Conservation (phyloP, 2,329 filamentous ascomycete species). For the Tetracladium maxilliforme region DNA sequence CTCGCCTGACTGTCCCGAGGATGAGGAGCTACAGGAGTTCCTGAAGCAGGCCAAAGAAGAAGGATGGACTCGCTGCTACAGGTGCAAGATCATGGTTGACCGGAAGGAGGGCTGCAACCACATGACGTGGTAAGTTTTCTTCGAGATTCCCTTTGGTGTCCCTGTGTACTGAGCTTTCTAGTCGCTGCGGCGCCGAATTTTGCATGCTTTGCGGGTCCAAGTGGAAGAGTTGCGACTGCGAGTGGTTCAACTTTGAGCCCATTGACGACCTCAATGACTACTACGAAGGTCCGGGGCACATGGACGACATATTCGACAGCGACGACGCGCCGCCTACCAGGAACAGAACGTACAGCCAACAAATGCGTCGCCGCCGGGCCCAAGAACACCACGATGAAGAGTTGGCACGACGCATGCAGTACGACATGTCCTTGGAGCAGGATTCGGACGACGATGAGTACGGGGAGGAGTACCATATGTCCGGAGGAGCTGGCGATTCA, state of each 20-base stretch:
- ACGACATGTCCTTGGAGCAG: too few relatives aligned
- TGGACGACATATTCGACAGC: too few relatives aligned
- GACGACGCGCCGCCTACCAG: too few relatives aligned
- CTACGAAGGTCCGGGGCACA: too few relatives aligned
- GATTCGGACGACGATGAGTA: too few relatives aligned
- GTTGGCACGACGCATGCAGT: too few relatives aligned
- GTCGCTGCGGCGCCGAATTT: slow-evolving; percentile 69
- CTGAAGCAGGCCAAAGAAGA: slow-evolving; percentile 49
- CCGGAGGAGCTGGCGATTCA: too few relatives aligned
- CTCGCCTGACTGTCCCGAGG: slow-evolving; percentile 53
- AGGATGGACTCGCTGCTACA: slow-evolving; percentile 64
- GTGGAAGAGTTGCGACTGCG: slow-evolving; percentile 75
- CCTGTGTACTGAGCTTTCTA: slow-evolving; percentile 12
- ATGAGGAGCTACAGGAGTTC: slow-evolving; percentile 49
- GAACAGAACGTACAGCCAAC: too few relatives aligned
- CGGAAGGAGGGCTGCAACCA: slow-evolving; percentile 75
- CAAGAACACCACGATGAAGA: too few relatives aligned
- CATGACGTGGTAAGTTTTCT: slow-evolving; percentile 58
- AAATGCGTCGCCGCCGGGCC: too few relatives aligned
- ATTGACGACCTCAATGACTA: too few relatives aligned
- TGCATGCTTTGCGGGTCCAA: slow-evolving; percentile 73
- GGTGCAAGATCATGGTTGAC: slow-evolving; percentile 61
- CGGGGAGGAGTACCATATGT: too few relatives aligned
- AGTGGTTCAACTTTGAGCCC: slow-evolving; percentile 56
- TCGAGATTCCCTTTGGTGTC: slow-evolving; percentile 5